Conservation (phyloP, 2,329 filamentous ascomycete species). For the Neonectria sp. region DNA sequence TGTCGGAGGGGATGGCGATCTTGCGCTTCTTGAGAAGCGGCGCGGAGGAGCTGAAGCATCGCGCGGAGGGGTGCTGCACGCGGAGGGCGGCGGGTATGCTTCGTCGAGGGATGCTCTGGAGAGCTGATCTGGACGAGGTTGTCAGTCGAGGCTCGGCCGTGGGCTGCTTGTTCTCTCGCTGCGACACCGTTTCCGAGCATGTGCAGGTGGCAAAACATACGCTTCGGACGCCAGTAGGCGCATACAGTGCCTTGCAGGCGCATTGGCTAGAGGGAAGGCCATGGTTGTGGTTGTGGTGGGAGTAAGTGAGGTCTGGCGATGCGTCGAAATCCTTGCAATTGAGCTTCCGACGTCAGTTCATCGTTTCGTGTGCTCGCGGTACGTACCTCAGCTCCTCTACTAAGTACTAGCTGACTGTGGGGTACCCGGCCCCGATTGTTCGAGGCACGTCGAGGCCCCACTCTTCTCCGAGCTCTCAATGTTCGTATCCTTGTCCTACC, state of each 20-base stretch:
- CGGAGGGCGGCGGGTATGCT: slow-evolving; percentile 3
- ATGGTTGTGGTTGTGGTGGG: slow-evolving; percentile 32
- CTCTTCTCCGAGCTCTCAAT: background rate
- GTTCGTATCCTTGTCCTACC: too few species aligned
- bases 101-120: slow-evolving; percentile 34
- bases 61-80: slow-evolving; percentile 29
- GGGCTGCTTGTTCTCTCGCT: background rate
- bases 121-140: slow-evolving; percentile 28
- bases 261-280: slow-evolving; percentile 44
- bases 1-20: slow-evolving; percentile 50
- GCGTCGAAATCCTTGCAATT: slow-evolving; percentile 40
- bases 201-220: slow-evolving; percentile 30
- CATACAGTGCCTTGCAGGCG: slow-evolving; percentile 38
- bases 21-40: slow-evolving; percentile 58
- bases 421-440: background rate
- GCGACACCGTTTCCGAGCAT: background rate
- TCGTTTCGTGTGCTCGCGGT: slow-evolving; percentile 14
- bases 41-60: slow-evolving; percentile 50
- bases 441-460: background rate
- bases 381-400: slow-evolving; percentile 14
- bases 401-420: background rate
- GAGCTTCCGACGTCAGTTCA: slow-evolving; percentile 45
- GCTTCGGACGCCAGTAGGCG: slow-evolving; percentile 45
- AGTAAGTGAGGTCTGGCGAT: slow-evolving; percentile 7
- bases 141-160: slow-evolving; percentile 29